Conservation (phyloP, 2,329 filamentous ascomycete species). For the Claviceps sp. region DNA sequence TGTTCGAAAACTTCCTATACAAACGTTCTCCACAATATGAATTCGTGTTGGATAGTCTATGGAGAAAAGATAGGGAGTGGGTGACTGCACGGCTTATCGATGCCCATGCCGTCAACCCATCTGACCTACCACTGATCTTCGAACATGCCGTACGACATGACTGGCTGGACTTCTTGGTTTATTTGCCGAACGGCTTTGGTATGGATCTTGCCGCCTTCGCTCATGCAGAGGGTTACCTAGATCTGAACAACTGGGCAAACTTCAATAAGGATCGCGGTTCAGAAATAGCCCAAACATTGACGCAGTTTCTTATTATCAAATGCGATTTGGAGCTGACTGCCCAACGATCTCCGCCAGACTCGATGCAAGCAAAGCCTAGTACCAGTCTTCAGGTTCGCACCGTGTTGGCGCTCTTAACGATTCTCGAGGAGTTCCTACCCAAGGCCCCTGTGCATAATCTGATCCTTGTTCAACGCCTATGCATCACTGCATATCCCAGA, state of each 20-base stretch:
- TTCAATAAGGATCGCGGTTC: slow-evolving; percentile 52
- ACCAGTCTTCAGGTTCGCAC: slow-evolving; percentile 75
- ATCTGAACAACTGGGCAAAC: slow-evolving; percentile 69
- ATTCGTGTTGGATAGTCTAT: slow-evolving; percentile 82
- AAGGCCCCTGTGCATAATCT: slow-evolving; percentile 51
- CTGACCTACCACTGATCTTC: slow-evolving; percentile 28
- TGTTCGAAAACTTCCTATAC: slow-evolving; percentile 73
- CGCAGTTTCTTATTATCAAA: slow-evolving; percentile 75
- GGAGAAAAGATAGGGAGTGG: slow-evolving; percentile 83
- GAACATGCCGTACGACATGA: slow-evolving; percentile 63
- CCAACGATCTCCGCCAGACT: slow-evolving; percentile 55
- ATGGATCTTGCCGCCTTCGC: slow-evolving; percentile 78
- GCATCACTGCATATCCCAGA: slow-evolving; percentile 83
- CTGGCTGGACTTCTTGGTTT: slow-evolving; percentile 74
- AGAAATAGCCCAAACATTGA: slow-evolving; percentile 57
- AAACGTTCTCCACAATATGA: slow-evolving; percentile 67
- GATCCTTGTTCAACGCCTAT: slow-evolving; percentile 69
- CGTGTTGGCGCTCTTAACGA: slow-evolving; percentile 64
- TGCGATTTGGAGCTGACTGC: slow-evolving; percentile 65
- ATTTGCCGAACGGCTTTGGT: slow-evolving; percentile 69
- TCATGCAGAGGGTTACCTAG: slow-evolving; percentile 66
- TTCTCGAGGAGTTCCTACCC: slow-evolving; percentile 58
- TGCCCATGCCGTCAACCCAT: slow-evolving; percentile 64
- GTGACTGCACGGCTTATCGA: slow-evolving; percentile 69
- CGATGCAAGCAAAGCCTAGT: slow-evolving; percentile 43